Base-by-base conservation (phyloP, 2,329 filamentous ascomycete species). In the Apiospora koreana region DNA sequence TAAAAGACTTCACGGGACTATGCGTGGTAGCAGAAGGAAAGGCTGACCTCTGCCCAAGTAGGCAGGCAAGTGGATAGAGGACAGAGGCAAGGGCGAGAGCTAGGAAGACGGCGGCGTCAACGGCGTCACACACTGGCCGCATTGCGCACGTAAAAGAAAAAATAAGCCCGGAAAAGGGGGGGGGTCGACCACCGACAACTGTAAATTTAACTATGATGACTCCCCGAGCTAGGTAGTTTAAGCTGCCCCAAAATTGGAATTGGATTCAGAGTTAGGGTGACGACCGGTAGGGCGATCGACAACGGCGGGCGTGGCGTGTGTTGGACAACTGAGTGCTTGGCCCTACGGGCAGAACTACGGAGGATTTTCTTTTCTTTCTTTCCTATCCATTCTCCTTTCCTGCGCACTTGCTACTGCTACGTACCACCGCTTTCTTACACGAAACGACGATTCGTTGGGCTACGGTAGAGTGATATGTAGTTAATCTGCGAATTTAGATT, bases 51-150 rank as follows among this genome's bases (percentile, higher is more conserved):
- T 9, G 18, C 5, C 8, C n/a, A n/a, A n/a, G n/a, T 54, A 54
- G 23, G 16, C 16, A 54, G 48, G 50, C 31, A 28, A 28, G 48
- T 54, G 45, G 45, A 10, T 48, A 48, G 46, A 58, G 50, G 3
- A 10, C 25, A 21, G 28, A 58, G 28, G 28, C 28, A 58, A 35
- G 28, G 25, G 50, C 50, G 25, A 31, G 28, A 58, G 28, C 14
- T 45, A 21, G 6, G 42, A 45, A 6, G 3, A 35, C 50, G 50
- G 50, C 50, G 50, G 50, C 28, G 50, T 35, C 50, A 70, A 70
- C 69, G 66, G 69, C 58, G 69, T 70, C 65, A 46, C 69, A 68
- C 28, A 64, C 48, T 50, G 43, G 50, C 50, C 31, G 64, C 65
- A 45, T 21, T 67, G 64, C 68, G 42, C 62, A 42, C 38, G 65